Percentiles rank a stretch among this genome's conserved stretches.
These are phyloP conservation scores for Ascomycota sp. DNA, from an alignment of 2,329 filamentous ascomycete genomes.

Conservation along the genomic window DNA sequence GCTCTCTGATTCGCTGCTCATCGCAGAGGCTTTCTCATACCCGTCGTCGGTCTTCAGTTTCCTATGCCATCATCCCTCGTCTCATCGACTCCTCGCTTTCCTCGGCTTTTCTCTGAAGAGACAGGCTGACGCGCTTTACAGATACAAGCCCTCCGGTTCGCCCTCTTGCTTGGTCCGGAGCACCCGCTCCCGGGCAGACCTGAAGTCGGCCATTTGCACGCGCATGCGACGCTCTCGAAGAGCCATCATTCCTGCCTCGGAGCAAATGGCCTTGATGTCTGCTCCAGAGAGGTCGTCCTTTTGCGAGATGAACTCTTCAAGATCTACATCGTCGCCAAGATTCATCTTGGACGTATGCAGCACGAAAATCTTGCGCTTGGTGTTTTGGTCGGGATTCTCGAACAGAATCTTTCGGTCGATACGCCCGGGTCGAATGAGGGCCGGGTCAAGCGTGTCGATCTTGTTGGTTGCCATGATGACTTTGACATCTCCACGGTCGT, in stretches of 20 bases:
- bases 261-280: slow-evolving; percentile 97
- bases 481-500: slow-evolving; percentile 96
- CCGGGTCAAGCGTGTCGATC: slow-evolving; percentile 91
- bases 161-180: slow-evolving; percentile 97
- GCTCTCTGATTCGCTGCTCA: too few species aligned
- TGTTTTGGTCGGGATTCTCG: slow-evolving; percentile 55
- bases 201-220: slow-evolving; percentile 96
- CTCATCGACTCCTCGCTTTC: too few species aligned
- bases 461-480: slow-evolving; percentile 99
- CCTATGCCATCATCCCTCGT: too few species aligned
- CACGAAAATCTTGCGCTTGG: slow-evolving; percentile 91
- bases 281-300: slow-evolving; percentile 95
- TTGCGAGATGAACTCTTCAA: slow-evolving; percentile 94
- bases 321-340: slow-evolving; percentile 82
- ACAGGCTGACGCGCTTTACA: slow-evolving; percentile 38
- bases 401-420: slow-evolving; percentile 92
- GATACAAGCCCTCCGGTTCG: slow-evolving; percentile 91
- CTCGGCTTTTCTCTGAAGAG: neutral
- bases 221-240: slow-evolving; percentile 88
- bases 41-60: too few species aligned
- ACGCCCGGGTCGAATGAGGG: slow-evolving; percentile 84
- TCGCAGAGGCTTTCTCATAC: too few species aligned
- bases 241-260: slow-evolving; percentile 84
- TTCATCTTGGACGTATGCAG: slow-evolving; percentile 98
- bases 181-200: slow-evolving; percentile 75